Evolutionary conservation across 208 protist genomes (phyloP), one percentile per base, ranked within the genome.

Genomic region (Acanthamoeba healyi): DNA sequence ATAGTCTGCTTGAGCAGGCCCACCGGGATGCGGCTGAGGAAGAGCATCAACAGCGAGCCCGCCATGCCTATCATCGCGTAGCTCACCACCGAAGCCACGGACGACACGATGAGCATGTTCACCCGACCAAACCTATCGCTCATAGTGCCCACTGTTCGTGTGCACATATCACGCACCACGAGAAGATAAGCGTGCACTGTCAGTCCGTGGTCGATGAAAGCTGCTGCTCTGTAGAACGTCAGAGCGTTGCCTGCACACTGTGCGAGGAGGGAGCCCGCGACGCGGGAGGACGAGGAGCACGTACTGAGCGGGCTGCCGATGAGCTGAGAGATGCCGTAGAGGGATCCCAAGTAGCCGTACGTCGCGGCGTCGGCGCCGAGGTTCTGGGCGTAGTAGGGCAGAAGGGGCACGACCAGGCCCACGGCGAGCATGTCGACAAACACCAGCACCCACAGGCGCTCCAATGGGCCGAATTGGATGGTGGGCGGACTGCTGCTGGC

Each of bases 391-490:
- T 88, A 63, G 51, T 65, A 88, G 79, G 79, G 79, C 14, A 88
- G 79, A 5, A 88, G 51, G 0, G 79, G 79, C 5, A 88, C 40
- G 29, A 88, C 79, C 4, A 88, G 79, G 22, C 51, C 51, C 49
- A 88, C 51, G 5, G 79, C 79, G 19, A 88, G 36, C 51, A 65
- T 88, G 51, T 88, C 79, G n/a, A 88, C 22, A 32, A 88, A 88
- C 32, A 88, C 79, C 29, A 88, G 79, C 79, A 54, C 44, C 79
- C 42, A 63, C 4, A 88, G 70, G 14, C 70, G 70, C 70, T 79
- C 70, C 70, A 79, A 79, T 5, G 70, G 70, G 36, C 70, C 70
- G 36, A 79, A 79, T 19, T 26, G 29, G 29, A 79, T 29, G 10
- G 70, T 79, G 22, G 9, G n/a, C n/a, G n/a, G n/a, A n/a, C n/a